Evolutionary conservation across 2,329 filamentous ascomycete genomes (phyloP).

Genomic region (Rugonectria rugulosa): DNA sequence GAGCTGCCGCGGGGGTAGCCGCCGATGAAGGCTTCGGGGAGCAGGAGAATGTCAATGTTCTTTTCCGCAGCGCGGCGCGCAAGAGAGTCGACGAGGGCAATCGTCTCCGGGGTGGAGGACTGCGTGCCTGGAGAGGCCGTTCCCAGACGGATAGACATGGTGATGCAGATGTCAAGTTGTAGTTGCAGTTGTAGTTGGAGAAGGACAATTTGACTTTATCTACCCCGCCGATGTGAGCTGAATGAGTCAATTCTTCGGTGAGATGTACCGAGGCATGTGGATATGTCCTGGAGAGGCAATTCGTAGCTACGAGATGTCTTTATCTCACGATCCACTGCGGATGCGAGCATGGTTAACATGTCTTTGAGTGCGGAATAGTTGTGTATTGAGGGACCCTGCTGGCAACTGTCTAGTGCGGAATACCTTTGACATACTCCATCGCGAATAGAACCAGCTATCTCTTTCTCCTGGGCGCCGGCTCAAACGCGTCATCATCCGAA

Average conservation of each 20-base stretch:
- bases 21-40: conserved; percentile 91
- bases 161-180: neutral
- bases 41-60: conserved; percentile 74
- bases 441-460: conserved; percentile 26
- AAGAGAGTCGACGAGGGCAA: conserved; percentile 69
- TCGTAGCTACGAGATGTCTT: too few relatives aligned
- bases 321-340: too few relatives aligned
- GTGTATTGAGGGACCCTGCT: too few relatives aligned
- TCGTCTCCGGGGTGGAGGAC: conserved; percentile 63
- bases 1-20: conserved; percentile 85
- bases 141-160: conserved; percentile 56
- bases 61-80: conserved; percentile 67
- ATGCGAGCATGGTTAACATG: too few relatives aligned
- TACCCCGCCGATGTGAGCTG: too few relatives aligned
- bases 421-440: too few relatives aligned
- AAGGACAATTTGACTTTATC: too few relatives aligned
- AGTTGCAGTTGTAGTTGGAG: neutral
- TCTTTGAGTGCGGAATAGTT: too few relatives aligned
- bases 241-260: too few relatives aligned
- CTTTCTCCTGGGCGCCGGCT: conserved; percentile 54
- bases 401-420: too few relatives aligned
- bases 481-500: conserved; percentile 67
- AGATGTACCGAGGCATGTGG: too few relatives aligned
- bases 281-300: too few relatives aligned
- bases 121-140: conserved; percentile 64